Evolutionary conservation across 208 protist genomes (phyloP).

Genomic region (Trypanosoma theileri): DNA sequence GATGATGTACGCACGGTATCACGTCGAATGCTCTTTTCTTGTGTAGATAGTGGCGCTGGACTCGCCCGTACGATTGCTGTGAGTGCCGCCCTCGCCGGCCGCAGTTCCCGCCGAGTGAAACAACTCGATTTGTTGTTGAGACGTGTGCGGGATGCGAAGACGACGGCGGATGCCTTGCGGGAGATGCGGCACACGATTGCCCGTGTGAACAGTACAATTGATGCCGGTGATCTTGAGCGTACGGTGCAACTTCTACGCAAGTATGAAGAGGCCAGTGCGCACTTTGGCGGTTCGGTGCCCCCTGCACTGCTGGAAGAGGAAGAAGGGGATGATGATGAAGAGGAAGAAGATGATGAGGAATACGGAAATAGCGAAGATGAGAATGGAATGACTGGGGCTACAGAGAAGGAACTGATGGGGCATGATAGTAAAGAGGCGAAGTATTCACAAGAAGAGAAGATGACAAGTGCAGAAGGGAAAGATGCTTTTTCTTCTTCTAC

Average conservation of each 20-base stretch:
- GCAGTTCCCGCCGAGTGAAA: constrained; percentile 49
- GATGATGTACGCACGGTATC: constrained; percentile 46
- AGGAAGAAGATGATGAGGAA: not conserved
- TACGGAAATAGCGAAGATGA: not conserved
- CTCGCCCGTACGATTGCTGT: constrained; percentile 48
- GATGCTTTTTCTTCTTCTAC: too few species aligned
- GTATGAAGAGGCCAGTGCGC: constrained; percentile 58
- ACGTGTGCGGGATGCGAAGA: constrained; percentile 53
- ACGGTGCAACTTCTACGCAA: constrained; percentile 55
- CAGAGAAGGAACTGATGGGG: too few species aligned
- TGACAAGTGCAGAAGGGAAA: too few species aligned
- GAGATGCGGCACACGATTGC: constrained; percentile 46
- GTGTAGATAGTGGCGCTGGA: constrained; percentile 41
- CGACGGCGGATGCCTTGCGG: constrained; percentile 48
- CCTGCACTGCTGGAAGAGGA: not conserved
- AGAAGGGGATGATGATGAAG: not conserved
- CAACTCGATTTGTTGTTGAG: constrained; percentile 47
- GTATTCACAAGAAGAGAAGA: too few species aligned
- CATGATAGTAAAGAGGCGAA: too few species aligned
- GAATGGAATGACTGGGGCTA: not conserved
- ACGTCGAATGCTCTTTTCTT: constrained; percentile 43
- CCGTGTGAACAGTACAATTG: constrained; percentile 34
- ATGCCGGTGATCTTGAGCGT: constrained; percentile 43
- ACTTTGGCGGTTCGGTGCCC: constrained; percentile 21
- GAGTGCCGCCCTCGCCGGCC: constrained; percentile 55